Evolutionary conservation across 129 eudicot genomes (phyloP).

Genomic region (Erigeron canadensis): DNA sequence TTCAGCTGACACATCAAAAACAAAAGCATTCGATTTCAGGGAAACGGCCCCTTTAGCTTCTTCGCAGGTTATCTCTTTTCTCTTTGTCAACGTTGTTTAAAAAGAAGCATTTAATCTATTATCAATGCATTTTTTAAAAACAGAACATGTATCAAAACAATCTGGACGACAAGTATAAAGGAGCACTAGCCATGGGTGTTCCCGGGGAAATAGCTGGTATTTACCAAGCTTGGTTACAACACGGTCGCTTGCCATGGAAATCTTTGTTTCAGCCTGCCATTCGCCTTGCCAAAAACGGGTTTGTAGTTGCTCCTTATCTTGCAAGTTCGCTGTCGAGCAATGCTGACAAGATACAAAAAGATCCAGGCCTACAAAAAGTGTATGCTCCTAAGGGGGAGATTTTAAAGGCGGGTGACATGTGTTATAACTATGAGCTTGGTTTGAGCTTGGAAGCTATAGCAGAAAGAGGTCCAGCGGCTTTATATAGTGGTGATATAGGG

Average conservation of each 20-base stretch:
- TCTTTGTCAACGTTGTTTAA: too few relatives aligned
- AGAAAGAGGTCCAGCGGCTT: conserved; percentile 75
- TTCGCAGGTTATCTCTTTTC: conserved; percentile 12
- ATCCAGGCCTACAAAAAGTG: conserved; percentile 65
- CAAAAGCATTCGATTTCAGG: conserved; percentile 74
- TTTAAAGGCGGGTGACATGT: conserved; percentile 63
- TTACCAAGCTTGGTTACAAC: conserved; percentile 68
- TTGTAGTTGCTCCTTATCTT: conserved; percentile 61
- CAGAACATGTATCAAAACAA: conserved; percentile 81
- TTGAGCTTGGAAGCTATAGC: conserved; percentile 73
- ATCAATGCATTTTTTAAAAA: not conserved
- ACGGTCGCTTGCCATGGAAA: conserved; percentile 80
- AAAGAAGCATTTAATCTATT: too few relatives aligned
- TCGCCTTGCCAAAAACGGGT: conserved; percentile 69
- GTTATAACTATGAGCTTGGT: conserved; percentile 69
- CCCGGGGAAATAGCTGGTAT: conserved; percentile 95
- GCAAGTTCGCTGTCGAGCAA: conserved; percentile 31
- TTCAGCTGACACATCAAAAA: conserved; percentile 38
- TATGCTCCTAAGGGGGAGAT: conserved; percentile 68
- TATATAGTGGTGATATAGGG: conserved; percentile 73
- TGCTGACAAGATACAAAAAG: conserved; percentile 35
- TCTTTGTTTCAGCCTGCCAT: conserved; percentile 70
- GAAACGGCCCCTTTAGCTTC: conserved; percentile 87
- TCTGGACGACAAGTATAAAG: conserved; percentile 38
- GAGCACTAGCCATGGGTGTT: conserved; percentile 74